Evolutionary conservation across 768 basidiomycete species (phyloP).

Genomic region (Macrocybe gigantea): DNA sequence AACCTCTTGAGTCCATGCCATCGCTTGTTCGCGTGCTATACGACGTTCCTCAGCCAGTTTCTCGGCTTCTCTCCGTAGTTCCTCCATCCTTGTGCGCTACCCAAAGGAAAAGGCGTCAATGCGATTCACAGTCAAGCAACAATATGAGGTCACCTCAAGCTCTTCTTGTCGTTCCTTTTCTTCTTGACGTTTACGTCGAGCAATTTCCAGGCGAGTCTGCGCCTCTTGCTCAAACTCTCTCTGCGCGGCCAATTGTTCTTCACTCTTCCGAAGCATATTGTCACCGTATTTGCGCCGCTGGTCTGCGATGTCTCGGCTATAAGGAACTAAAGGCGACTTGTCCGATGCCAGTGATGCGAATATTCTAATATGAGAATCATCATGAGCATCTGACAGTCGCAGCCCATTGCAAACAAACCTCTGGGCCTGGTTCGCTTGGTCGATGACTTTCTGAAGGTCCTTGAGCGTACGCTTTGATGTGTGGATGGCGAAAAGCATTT

Average conservation of each 20-base stretch:
- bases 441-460: slow-evolving; percentile 73
- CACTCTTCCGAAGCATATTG: slow-evolving; percentile 73
- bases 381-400: neutral
- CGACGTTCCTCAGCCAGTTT: slow-evolving; percentile 77
- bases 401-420: slow-evolving; percentile 42
- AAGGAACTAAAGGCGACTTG: slow-evolving; percentile 63
- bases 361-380: slow-evolving; percentile 46
- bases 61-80: slow-evolving; percentile 64
- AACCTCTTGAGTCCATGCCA: slow-evolving; percentile 69
- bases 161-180: slow-evolving; percentile 66
- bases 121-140: neutral
- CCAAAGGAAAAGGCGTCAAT: slow-evolving; percentile 2
- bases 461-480: slow-evolving; percentile 74
- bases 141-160: slow-evolving; percentile 47
- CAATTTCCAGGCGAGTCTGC: slow-evolving; percentile 68
- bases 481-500: slow-evolving; percentile 73
- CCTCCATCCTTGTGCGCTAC: slow-evolving; percentile 58
- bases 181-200: slow-evolving; percentile 71
- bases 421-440: slow-evolving; percentile 81
- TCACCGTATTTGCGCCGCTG: slow-evolving; percentile 89
- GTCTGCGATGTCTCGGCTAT: slow-evolving; percentile 82
- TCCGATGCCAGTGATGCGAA: slow-evolving; percentile 83
- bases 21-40: slow-evolving; percentile 69
- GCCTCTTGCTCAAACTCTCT: slow-evolving; percentile 65
- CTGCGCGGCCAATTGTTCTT: slow-evolving; percentile 74